Percentiles rank a stretch among this genome's conserved stretches.
These are phyloP conservation scores for Eucalyptus pumila DNA, from an alignment of 345 rosid species.

Conservation along the genomic window DNA sequence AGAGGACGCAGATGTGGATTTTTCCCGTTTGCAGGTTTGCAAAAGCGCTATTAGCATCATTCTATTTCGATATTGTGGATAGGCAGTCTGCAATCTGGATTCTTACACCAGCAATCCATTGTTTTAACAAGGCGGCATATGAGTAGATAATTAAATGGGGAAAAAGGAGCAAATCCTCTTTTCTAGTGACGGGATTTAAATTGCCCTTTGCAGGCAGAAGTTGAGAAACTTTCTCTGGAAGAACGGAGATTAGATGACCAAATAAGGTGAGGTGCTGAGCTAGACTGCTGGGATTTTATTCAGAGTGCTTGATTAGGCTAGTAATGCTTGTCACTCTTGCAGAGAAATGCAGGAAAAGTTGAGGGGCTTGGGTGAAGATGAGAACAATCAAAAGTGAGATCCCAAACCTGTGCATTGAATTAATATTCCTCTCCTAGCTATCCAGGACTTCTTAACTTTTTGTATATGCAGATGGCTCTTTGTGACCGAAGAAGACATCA, in stretches of 20 bases:
- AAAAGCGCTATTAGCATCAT: not conserved
- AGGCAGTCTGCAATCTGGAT: not conserved
- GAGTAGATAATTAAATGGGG: not conserved
- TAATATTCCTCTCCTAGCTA: not conserved
- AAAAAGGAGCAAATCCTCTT: not conserved
- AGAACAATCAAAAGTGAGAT: constrained; percentile 62
- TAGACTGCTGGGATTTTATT: not conserved
- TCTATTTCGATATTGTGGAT: not conserved
- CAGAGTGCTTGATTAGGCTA: not conserved
- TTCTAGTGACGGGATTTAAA: not conserved
- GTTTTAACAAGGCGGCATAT: not conserved
- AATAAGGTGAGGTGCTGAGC: constrained; percentile 49
- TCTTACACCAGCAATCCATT: not conserved
- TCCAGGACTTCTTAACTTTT: not conserved
- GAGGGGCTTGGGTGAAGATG: constrained; percentile 70
- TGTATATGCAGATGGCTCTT: constrained; percentile 71
- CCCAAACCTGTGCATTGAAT: not conserved
- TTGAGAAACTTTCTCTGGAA: constrained; percentile 56
- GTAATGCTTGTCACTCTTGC: constrained; percentile 23
- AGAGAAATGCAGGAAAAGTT: constrained; percentile 78
- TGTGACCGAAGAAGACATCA: constrained; percentile 88
- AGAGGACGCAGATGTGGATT: constrained; percentile 43
- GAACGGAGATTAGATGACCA: constrained; percentile 64
- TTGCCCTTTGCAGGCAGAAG: constrained; percentile 50
- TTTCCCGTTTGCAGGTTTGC: constrained; percentile 55